Percentiles rank a stretch among this genome's conserved stretches.
These are phyloP conservation scores for Rubia tinctorum DNA, from an alignment of 305 asterid genomes.

Conservation along the genomic window DNA sequence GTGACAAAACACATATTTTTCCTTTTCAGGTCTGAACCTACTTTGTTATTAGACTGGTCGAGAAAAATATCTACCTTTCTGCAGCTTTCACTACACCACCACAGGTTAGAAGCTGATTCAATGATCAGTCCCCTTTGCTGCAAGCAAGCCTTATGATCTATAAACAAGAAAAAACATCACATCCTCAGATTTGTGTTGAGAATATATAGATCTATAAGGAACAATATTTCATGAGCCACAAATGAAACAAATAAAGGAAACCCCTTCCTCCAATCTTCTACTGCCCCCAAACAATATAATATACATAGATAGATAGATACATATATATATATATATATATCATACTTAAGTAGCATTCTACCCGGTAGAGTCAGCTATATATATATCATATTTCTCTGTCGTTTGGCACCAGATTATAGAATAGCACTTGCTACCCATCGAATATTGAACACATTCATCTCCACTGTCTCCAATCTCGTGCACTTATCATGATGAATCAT, in stretches of 20 bases:
- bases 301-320: too few relatives aligned
- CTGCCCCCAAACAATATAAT: neutral
- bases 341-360: neutral
- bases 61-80: slow-evolving; percentile 48
- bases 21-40: neutral
- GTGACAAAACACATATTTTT: neutral
- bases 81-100: slow-evolving; percentile 88
- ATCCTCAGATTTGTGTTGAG: slow-evolving; percentile 10
- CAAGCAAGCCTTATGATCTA: slow-evolving; percentile 84
- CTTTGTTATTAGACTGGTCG: slow-evolving; percentile 9
- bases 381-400: too few relatives aligned
- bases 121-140: slow-evolving; percentile 36
- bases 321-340: neutral
- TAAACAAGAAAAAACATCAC: slow-evolving; percentile 31
- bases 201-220: neutral
- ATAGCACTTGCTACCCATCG: neutral
- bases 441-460: neutral
- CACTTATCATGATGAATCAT: neutral
- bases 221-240: neutral
- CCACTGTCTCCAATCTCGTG: neutral
- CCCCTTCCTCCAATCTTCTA: neutral
- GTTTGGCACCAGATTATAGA: neutral
- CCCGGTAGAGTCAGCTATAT: too few relatives aligned
- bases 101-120: slow-evolving; percentile 46
- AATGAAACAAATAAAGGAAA: neutral